These are phyloP conservation scores for Wickerhamiella vanderwaltii DNA, from an alignment of 805 yeast genomes.

Conservation along the genomic window DNA sequence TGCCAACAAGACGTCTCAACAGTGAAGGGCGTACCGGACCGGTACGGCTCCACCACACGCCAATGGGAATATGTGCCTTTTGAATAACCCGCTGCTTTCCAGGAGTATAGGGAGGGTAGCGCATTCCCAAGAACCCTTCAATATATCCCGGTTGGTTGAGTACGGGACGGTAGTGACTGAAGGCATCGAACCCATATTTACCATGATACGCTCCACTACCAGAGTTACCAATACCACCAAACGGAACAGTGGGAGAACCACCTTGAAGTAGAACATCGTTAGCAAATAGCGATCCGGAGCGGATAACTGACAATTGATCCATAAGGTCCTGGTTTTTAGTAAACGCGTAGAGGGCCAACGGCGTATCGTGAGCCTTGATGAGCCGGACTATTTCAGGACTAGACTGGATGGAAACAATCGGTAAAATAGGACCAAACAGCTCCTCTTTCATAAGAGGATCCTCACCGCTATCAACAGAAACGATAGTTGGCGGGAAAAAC, in stretches of 20 bases:
- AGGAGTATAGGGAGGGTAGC: slow-evolving; percentile 52
- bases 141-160: slow-evolving; percentile 53
- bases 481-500: slow-evolving; percentile 61
- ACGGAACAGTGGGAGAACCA: slow-evolving; percentile 58
- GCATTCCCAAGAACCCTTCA: slow-evolving; percentile 44
- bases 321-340: slow-evolving; percentile 38
- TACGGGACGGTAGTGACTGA: slow-evolving; percentile 62
- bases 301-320: slow-evolving; percentile 38
- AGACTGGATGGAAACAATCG: slow-evolving; percentile 44
- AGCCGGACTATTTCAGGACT: slow-evolving; percentile 24
- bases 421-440: slow-evolving; percentile 76
- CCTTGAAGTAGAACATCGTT: slow-evolving; percentile 68
- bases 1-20: slow-evolving; percentile 16
- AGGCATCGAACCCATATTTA: slow-evolving; percentile 49
- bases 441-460: slow-evolving; percentile 69
- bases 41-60: slow-evolving; percentile 30
- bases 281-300: slow-evolving; percentile 61
- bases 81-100: slow-evolving; percentile 25
- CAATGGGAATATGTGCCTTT: slow-evolving; percentile 24
- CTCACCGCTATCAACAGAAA: slow-evolving; percentile 47
- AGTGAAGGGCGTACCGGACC: slow-evolving; percentile 26
- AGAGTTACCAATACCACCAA: slow-evolving; percentile 82
- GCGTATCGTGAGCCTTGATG: slow-evolving; percentile 48
- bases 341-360: slow-evolving; percentile 70
- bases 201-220: slow-evolving; percentile 85